Evolutionary conservation across 2,329 filamentous ascomycete genomes (phyloP), one percentile per base, ranked within the genome.

Genomic region (Conoideocrella luteorostrata): DNA sequence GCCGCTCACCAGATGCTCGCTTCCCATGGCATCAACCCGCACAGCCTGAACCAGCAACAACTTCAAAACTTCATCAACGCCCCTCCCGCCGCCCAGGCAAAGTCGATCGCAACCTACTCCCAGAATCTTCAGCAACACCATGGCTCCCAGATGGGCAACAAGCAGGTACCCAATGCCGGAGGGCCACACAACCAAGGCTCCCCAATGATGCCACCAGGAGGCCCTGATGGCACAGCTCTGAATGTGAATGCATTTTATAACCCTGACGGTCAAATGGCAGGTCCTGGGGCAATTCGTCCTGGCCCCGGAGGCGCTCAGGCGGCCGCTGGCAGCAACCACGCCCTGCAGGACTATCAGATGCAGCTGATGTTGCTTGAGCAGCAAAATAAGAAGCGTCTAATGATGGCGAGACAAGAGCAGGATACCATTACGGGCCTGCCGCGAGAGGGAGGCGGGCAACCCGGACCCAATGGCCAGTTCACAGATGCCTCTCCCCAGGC

Each of bases 301-400:
- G 74, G 67, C 32, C 68, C 71, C 22, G 71, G 67, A 30, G 70
- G 64, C 45, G 65, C 63, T 26, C 72, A 72, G 51, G 66, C 65
- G 13, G 71, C 65, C 49, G 73, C 62, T 12, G 64, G 64, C 26
- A 85, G 83, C 64, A 91, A 88, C 60, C 86, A 90, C 61, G 86
- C 86, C 18, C 72, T 91, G 36, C 86, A 90, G 63, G 86, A 93
- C 62, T 91, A 91, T 56, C 86, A 91, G 68, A 90, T 90, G 86
- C 86, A 91, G 62, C 68, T 91, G 59, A 91, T 90, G 86, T 67
- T 90, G 39, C 74, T 91, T 13, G 86, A 91, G 65, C 86, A 90
- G 64, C 86, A 91, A 65, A 91, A 91, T 56, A 91, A 90, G 72
- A 90, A 89, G 65, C 74, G 86, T 15, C 72, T 91, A 39, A 81